Evolutionary conservation across 2,329 filamentous ascomycete genomes (phyloP).

Genomic region (Colletotrichum sp.): DNA sequence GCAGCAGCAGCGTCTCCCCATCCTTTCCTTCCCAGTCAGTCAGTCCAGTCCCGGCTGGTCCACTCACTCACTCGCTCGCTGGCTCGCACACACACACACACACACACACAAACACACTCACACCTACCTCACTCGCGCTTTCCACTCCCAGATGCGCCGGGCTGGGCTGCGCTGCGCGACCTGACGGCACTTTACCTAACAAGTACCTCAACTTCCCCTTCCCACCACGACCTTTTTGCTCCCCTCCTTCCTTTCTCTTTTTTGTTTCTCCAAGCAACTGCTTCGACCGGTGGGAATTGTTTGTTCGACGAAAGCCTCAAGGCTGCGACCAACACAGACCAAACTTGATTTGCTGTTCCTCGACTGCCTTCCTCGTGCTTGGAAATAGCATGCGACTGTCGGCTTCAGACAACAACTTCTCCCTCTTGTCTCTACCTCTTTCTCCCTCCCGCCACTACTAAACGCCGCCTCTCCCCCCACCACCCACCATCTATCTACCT

Average conservation of each 20-base stretch:
- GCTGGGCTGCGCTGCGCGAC: not conserved
- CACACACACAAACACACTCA: not conserved
- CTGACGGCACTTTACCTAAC: constrained; percentile 18
- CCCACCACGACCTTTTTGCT: constrained; percentile 10
- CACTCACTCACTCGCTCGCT: not conserved
- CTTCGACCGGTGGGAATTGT: constrained; percentile 21
- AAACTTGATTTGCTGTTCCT: not conserved
- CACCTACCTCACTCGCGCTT: not conserved
- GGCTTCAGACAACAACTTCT: constrained; percentile 13
- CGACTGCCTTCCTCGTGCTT: not conserved
- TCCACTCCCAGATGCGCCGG: constrained; percentile 5
- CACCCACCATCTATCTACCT: not conserved
- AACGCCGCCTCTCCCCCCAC: constrained; percentile 8
- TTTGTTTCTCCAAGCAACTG: constrained; percentile 16
- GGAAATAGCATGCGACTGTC: constrained; percentile 19
- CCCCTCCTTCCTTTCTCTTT: not conserved
- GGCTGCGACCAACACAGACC: not conserved
- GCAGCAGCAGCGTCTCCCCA: not conserved
- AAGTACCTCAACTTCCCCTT: constrained; percentile 21
- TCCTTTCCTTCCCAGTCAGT: not conserved
- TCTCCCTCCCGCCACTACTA: not conserved
- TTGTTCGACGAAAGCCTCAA: constrained; percentile 15
- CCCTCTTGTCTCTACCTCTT: constrained; percentile 8
- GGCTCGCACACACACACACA: not conserved
- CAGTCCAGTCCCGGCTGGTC: not conserved